Evolutionary conservation across 176 grass and related monocot species (phyloP), one percentile per base, ranked within the genome.

Genomic region (Tillandsia leiboldiana): DNA sequence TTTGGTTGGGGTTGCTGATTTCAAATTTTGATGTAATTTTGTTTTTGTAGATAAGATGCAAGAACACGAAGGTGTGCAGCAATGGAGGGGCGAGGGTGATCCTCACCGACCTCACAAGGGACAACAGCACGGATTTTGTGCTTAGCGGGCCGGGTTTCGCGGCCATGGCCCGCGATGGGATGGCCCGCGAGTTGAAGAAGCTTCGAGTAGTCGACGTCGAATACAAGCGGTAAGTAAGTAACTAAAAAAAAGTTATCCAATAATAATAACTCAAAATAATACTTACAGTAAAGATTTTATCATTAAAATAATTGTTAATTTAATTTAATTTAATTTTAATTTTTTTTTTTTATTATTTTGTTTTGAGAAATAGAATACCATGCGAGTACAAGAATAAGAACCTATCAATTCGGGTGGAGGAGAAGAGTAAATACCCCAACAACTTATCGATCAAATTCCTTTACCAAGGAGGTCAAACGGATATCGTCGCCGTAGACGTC

Each of bases 381-480:
- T 99, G 94, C 70, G 87, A 90, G 57, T 90, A 88, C 76, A 26
- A 51, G 76, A 75, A 79, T 5, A 71, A 76, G 64, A 99, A 93
- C 74, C 79, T 99, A 2, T 69, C 94, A 20, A 82, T 93, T 48
- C 59, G 84, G 69, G 89, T 99, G 69, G 84, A 99, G 15, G 66
- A 88, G 66, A 77, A 56, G 24, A 90, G 83, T 65, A 67, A 47
- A 24, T 63, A 8, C 12, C 94, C 84, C 12, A 72, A 51, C 74
- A 42, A 90, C 48, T 65, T 99, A 23, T 59, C 89, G 69, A 74
- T 93, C 73, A 70, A 79, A 53, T 93, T 99, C 78, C 72, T 99
- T 72, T 90, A 87, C 82, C 94, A 99, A 56, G 89, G 94, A 63
- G 89, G 94, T 28, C 94, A 99, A 28, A 99, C 94, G 12, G 94